These are phyloP conservation scores for Alternaria sp. DNA, from an alignment of 2,329 filamentous ascomycete species.

Conservation along the genomic window DNA sequence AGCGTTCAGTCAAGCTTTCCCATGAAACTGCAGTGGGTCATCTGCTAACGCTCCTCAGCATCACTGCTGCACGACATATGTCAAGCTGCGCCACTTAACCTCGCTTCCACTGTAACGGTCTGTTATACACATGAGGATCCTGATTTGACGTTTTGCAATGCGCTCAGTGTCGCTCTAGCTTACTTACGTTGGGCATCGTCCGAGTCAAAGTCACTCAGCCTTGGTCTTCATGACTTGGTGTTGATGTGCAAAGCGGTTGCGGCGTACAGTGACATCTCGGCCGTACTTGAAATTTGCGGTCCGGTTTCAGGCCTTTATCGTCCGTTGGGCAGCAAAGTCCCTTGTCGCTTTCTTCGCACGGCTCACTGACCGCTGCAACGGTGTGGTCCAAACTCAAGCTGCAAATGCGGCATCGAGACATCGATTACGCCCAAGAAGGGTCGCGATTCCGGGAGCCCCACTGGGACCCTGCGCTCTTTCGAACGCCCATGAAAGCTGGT, in stretches of 20 bases:
- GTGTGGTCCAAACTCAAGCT: background rate
- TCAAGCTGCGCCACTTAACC: background rate
- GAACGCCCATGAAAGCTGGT: conserved; percentile 1
- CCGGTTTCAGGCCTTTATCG: conserved; percentile 7
- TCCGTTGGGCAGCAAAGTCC: conserved; percentile 13
- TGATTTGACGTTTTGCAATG: background rate
- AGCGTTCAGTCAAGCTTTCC: conserved; percentile 11
- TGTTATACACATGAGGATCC: background rate
- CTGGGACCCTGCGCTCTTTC: conserved; percentile 4
- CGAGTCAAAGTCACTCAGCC: background rate
- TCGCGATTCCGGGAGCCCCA: conserved; percentile 9
- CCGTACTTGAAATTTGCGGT: background rate
- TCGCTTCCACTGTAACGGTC: background rate
- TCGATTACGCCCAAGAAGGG: background rate
- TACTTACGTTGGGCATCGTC: conserved; percentile 19
- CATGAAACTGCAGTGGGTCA: conserved; percentile 4
- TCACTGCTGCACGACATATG: conserved; percentile 16
- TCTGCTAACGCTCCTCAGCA: background rate
- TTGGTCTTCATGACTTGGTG: conserved; percentile 2
- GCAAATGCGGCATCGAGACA: background rate
- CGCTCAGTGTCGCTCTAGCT: background rate
- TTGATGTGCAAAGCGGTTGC: background rate
- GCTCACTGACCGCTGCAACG: conserved; percentile 14
- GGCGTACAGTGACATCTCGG: background rate
- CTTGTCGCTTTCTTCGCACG: conserved; percentile 10